Evolutionary conservation across 2,329 filamentous ascomycete genomes (phyloP), one percentile per base, ranked within the genome.

Genomic region (Dichotomopilus funicola): DNA sequence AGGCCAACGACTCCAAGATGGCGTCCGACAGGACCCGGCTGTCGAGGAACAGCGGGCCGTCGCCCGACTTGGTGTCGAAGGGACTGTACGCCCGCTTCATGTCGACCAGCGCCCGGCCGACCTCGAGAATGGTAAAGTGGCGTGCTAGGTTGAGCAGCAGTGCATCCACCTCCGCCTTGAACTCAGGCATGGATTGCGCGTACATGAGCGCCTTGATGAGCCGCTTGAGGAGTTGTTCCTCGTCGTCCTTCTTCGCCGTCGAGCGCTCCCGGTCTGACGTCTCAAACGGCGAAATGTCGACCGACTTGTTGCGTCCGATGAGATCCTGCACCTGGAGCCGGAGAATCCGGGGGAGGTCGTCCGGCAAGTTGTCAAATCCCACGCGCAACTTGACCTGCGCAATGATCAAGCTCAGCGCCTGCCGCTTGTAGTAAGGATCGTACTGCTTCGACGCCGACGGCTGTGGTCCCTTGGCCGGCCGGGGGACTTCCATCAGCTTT

Each of bases 311-410:
- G 60, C 82, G 82, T 8, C 82, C 80, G 31, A 88, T 74, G 3
- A 97, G 74, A 64, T 99, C 94, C 64, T 95, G 88, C 0, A 90
- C 91, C 68, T 97, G 89, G 5, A 97, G 78, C 38, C 94, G 86
- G 47, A 99, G 81, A 7, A 95, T 77, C 45, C 89, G 82, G 4
- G 89, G 85, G 60, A 97, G 82, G 61, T 99, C 92, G 6, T 99
- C 94, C 0, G 92, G 92, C 10, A 97, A 76, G 64, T 81, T 87
- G 66, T 99, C 94, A 58, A 84, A 83, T 4, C 94, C 94, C 55
- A 99, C 87, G 53, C 92, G 83, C 36, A 99, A 77, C 73, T 97
- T 99, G 51, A 96, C 77, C 65, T 97, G 91, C 0, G 91, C 82
- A 62, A 87, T 90, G 65, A 99, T 85, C 64, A 97, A 79, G 58